phyloP scores from a whole-genome alignment of 2,329 filamentous ascomycete genomes.

The Plenodomus biglobosus region DNA sequence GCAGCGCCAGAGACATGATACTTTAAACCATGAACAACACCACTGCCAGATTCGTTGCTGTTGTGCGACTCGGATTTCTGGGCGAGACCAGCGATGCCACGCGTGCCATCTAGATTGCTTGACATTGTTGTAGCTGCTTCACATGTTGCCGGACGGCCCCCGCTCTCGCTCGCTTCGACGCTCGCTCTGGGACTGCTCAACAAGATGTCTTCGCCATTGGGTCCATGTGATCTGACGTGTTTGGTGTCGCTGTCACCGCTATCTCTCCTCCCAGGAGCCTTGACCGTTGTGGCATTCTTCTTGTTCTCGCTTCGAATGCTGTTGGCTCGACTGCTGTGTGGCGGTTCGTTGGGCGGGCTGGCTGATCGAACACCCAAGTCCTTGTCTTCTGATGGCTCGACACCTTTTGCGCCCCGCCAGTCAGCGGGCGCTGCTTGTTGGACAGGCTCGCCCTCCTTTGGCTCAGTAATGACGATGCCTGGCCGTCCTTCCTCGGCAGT shows the following conservation, averaged over 20 bases:
- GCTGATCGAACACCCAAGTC: slow-evolving; percentile 68
- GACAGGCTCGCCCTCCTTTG: slow-evolving; percentile 66
- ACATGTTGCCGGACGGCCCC: slow-evolving; percentile 14
- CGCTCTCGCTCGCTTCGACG: slow-evolving; percentile 17
- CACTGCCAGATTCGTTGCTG: slow-evolving; percentile 16
- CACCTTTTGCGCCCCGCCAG: slow-evolving; percentile 64
- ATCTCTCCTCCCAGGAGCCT: slow-evolving; percentile 24
- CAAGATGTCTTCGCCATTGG: slow-evolving; percentile 36
- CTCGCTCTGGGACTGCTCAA: slow-evolving; percentile 20
- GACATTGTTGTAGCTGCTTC: slow-evolving; percentile 16
- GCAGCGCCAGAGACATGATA: slow-evolving; percentile 36
- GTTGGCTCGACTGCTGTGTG: slow-evolving; percentile 70
- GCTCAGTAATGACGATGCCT: slow-evolving; percentile 62
- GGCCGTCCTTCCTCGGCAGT: slow-evolving; percentile 35
- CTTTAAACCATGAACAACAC: slow-evolving; percentile 29
- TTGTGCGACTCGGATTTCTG: slow-evolving; percentile 21
- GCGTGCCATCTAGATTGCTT: slow-evolving; percentile 19
- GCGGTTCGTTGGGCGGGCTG: slow-evolving; percentile 60
- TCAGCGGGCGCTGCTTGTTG: slow-evolving; percentile 70
- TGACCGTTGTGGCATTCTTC: slow-evolving; percentile 27
- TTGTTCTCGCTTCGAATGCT: slow-evolving; percentile 58
- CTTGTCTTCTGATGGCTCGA: slow-evolving; percentile 55
- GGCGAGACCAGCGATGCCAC: slow-evolving; percentile 3
- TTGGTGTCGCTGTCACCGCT: slow-evolving; percentile 43
- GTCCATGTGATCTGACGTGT: slow-evolving; percentile 45